These are phyloP conservation scores for Gloeopeniophorella convolvens DNA, from an alignment of 768 basidiomycete genomes.

Conservation along the genomic window DNA sequence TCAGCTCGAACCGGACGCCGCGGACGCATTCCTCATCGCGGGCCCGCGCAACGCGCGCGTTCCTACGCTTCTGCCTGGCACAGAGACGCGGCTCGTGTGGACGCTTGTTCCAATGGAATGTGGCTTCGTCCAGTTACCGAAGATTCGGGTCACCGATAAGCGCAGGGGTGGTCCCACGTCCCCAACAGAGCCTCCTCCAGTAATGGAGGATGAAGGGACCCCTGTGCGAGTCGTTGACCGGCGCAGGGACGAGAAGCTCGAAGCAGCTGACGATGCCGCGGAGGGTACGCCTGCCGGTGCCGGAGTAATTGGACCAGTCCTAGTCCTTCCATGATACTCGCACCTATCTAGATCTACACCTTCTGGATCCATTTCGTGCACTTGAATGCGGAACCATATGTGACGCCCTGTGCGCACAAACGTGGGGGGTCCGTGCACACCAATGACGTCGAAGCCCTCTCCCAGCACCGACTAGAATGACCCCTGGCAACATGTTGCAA, in stretches of 20 bases:
- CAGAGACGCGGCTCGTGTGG: conserved; percentile 62
- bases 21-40: conserved; percentile 76
- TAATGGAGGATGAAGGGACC: conserved; percentile 57
- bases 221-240: conserved; percentile 61
- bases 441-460: too few species aligned
- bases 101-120: conserved; percentile 68
- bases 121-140: conserved; percentile 57
- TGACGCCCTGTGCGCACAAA: too few species aligned
- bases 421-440: too few species aligned
- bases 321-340: conserved; percentile 13
- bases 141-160: conserved; percentile 51
- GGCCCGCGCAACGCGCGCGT: conserved; percentile 63
- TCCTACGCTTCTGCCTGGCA: conserved; percentile 67
- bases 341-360: background rate
- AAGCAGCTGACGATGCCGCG: conserved; percentile 41
- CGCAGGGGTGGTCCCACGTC: conserved; percentile 23
- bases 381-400: too few species aligned
- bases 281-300: background rate
- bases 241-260: conserved; percentile 42
- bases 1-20: conserved; percentile 59
- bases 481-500: too few species aligned
- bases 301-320: conserved; percentile 7
- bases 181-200: conserved; percentile 26
- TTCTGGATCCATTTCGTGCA: background rate
- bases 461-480: too few species aligned